Base-by-base conservation (phyloP, 2,329 filamentous ascomycete species). In the Chaetomium strumarium region DNA sequence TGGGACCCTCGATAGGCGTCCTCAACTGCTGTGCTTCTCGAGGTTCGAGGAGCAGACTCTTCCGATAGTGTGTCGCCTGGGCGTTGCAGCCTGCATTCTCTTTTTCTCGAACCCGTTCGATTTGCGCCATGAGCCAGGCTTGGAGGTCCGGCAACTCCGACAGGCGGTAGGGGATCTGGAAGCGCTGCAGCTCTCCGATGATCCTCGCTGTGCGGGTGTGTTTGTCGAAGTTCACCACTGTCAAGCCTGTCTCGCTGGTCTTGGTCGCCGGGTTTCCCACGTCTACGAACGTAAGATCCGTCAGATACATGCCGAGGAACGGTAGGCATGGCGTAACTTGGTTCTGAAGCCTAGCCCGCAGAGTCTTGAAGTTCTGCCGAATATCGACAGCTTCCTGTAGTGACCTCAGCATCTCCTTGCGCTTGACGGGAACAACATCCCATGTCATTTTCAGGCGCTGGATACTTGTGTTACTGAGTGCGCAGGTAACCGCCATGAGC, bases 191-290 rank as follows among this genome's bases (percentile, higher is more conserved):
- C 63, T 97, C 92, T 58, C 89, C 88, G 63, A 99, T 95, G 65
- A 97, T 95, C 70, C 91, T 93, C 42, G 92, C 91, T 2, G 91
- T 97, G 61, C 90, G 89, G 63, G 84, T 87, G 67, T 97, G 90
- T 72, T 97, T 97, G 75, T 97, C 92, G 63, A 96, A 97, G 71
- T 99, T 99, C 76, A 99, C 90, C 31, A 97, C 88, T 0, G 84
- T 83, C 63, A 89, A 78, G 24, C 83, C 80, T 30, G 83, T 78
- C n/a, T 87, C 81, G 13, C 76, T 74, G 7, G 75, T 73, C 63
- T 92, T 89, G 2, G 86, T 91, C 5, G 89, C 82, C 33, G 88
- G 87, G 68, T 97, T 97, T 56, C 93, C 93, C 58, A 92, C 90
- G 66, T 97, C 90, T 50, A 96, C 86, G 70, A 99, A 97, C 0